Evolutionary conservation across 352 stramenopile genomes (phyloP), one percentile per base, ranked within the genome.

Genomic region (Phytophthora meadii): DNA sequence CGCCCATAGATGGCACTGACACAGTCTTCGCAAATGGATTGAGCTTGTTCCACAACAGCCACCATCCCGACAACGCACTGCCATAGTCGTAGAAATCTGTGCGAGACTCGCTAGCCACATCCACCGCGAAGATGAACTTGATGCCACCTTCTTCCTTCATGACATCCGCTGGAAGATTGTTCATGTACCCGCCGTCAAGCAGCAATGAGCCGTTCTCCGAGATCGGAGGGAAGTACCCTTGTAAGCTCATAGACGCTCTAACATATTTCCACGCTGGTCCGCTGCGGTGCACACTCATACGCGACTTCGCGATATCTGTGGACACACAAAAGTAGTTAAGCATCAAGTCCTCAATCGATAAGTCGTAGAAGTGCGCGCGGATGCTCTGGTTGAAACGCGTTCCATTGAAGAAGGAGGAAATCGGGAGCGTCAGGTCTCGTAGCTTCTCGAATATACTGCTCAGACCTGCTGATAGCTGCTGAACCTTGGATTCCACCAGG

Each of bases 301-400:
- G 75, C 9, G 82, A 92, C 65, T 95, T 94, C 19, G 90, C 92
- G 51, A 98, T 94, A 64, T 98, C 93, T 7, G 93, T 98, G 7
- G 89, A 90, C 25, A 98, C 85, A 64, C 92, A 97, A 49, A 97
- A 97, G 71, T 95, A 98, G 36, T 95, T 95, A 4, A 98, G 75
- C 84, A 97, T 92, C 44, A 97, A 68, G 65, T 98, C 93, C 69
- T 96, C 87, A 32, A 96, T 95, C 3, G 74, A 80, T 9, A 94
- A 70, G 52, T 93, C 85, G 40, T 81, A 87, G 51, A 96, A 94
- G 37, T 90, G 72, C 1, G 77, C 70, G 7, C 76, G 81, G 30
- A 97, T 89, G 44, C 76, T 89, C 7, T 70, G 41, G 55, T 97
- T 97, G 67, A 97, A 98, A 24, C 81, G 81, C 0, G 54, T 78